Base-by-base conservation (phyloP, 2,329 filamentous ascomycete species). In the Colletotrichum horii region DNA sequence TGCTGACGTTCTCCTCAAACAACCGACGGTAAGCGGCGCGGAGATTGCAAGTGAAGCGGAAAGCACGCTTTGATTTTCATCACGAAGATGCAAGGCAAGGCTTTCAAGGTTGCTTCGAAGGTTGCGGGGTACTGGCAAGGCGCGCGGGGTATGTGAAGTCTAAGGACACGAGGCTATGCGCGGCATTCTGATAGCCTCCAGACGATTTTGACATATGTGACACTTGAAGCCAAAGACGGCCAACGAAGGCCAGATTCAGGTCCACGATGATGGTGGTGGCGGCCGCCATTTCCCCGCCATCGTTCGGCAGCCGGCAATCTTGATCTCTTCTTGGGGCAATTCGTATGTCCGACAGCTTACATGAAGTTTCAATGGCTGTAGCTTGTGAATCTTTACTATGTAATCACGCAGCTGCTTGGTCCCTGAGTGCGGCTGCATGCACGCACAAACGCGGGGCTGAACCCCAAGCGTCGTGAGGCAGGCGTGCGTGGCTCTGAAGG, bases 111-210 rank as follows among this genome's bases (percentile, higher is more conserved):
- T 74, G 32, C 32, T 43, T 32, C 58, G 68, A 75, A 72, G 34
- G 70, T 76, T 76, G 74, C 74, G 74, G 74, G 70, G 70, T 68
- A 65, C 74, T 48, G 60, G 26, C 43, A 30, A 65, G 69, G 56
- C 38, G 64, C 70, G 74, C 74, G 74, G 74, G 70, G 74, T 60
- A 32, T 14, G 43, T 70, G 74, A 73, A 76, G 74, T 73, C 36
- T 68, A 74, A 69, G 74, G 24, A 4, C n/a, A n/a, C 38, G 34
- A 52, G 48, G 70, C 64, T 64, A 64, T 65, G 26, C 32, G 38
- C 16, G n/a, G 64, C 15, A 19, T 48, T 19, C 16, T 52, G 11
- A 8, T 66, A 15, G 43, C 38, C 55, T 48, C 60, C 32, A 19
- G 26, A 62, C 24, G 30, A 48, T 30, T 14, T 58, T 73, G 60